Base-by-base conservation (phyloP, 495 filamentous ascomycete species). In the Endocarpon pusillum region DNA sequence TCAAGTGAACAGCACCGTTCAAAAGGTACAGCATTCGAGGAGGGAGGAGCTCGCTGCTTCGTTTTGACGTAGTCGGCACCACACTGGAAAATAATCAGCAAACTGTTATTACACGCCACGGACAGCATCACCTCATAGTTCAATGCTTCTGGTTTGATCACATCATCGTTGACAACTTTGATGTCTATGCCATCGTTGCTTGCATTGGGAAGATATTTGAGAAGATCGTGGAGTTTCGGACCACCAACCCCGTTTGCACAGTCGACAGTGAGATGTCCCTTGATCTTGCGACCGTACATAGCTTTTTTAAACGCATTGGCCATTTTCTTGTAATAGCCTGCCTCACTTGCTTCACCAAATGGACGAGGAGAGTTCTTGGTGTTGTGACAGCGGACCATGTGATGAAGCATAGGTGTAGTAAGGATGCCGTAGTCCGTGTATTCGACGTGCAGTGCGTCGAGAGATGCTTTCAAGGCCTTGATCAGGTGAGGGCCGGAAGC, bases 51-150 rank as follows among this genome's bases (percentile, higher is more conserved):
- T 32, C 85, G 75, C 59, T 96, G 91, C 54, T 82, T 81, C 9
- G 89, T 96, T 55, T 97, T 97, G 40, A 97, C 91, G 39, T 75
- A 94, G 51, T 97, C 89, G 52, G 89, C 89, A 55, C 89, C 89
- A 46, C 83, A 94, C 81, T 91, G 38, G 11, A 27, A 21, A 42
- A 34, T 19, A 21, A 21, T 47, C 44, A 53, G 47, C 32, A 35
- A 23, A 33, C 33, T 33, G 27, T 16, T 10, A 22, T 16, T 5
- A 31, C 17, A 18, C 21, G 39, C 4, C 28, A 12, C 31, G 15
- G 26, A 26, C 4, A 26, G 29, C 47, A 66, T 40, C 68, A 86
- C 83, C 47, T 93, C 79, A 19, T 78, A 67, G 53, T 97, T 97
- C 43, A 97, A 61, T 32, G 72, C 69, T 43, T 94, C 83, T 20